Evolutionary conservation across 164 flowering plant genomes (phyloP), one percentile per base, ranked within the genome.

Genomic region (Amborella trichopoda): DNA sequence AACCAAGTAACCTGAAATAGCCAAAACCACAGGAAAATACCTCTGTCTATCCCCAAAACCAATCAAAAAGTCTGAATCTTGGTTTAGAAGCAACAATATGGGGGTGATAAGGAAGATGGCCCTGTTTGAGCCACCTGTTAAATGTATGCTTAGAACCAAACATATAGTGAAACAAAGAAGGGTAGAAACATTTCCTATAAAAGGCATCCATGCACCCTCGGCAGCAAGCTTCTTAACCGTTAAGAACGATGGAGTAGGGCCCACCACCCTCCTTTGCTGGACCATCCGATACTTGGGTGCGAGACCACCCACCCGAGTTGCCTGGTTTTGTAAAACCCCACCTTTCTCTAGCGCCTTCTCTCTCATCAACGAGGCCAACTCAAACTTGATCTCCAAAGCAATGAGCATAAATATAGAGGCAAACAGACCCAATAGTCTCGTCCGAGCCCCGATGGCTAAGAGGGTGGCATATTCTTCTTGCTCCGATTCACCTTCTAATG

Each of bases 131-230:
- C 99, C 96, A 26, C 95, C 99, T 0, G 96, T 84, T 27, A 93
- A 72, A 54, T 71, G 71, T 44, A 76, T 53, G 53, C 82, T 93
- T 67, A 93, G 61, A 56, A 88, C 74, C 26, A 88, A 54, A 65
- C 99, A 93, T 54, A 88, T 82, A 5, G 85, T 80, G 52, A 93
- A 93, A 68, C 96, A 88, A 81, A 82, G 71, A 9, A 84, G 62
- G 0, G 99, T 88, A 12, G 99, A 89, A 37, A 84, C 96, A 52
- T 93, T 93, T 19, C 99, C 99, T 34, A 93, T 90, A 16, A 90
- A 83, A 2, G 99, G 99, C 99, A 93, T 93, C 99, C 99, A 93
- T 16, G 88, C 96, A 21, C 94, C 99, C 62, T 93, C 96, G 13
- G 84, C 82, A 34, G 86, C 78, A 71, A 93, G 70, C 55, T 73